Conservation (phyloP, 495 filamentous ascomycete genomes). For the Cladorrhinum samala region DNA sequence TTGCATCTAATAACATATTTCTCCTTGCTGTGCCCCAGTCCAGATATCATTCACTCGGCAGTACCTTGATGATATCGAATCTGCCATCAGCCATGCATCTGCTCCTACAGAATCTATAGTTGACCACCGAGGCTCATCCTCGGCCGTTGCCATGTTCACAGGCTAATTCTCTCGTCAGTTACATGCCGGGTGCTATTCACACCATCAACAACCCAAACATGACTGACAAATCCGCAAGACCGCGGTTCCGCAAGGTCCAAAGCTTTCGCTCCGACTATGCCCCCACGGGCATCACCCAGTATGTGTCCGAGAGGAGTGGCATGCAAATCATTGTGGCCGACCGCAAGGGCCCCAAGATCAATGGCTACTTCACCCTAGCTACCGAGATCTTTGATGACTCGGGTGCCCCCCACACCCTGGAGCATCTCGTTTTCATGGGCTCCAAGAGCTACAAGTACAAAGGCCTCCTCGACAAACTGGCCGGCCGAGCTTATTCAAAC, state of each 20-base stretch:
- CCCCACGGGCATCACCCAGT: slow-evolving; percentile 77
- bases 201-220: slow-evolving; percentile 23
- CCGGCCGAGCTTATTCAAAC: slow-evolving; percentile 82
- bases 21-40: neutral
- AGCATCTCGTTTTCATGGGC: slow-evolving; percentile 97
- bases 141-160: neutral
- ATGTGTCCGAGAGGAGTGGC: slow-evolving; percentile 71
- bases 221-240: slow-evolving; percentile 25
- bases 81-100: no score
- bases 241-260: slow-evolving; percentile 75
- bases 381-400: slow-evolving; percentile 98
- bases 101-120: no score
- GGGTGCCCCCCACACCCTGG: slow-evolving; percentile 89
- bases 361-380: slow-evolving; percentile 89
- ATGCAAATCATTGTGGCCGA: slow-evolving; percentile 92
- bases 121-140: neutral
- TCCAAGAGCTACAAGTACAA: slow-evolving; percentile 93
- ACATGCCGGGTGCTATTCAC: slow-evolving; percentile 16
- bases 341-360: slow-evolving; percentile 85
- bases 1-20: neutral
- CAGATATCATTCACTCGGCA: neutral
- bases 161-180: slow-evolving; percentile 6
- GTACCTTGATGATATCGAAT: no score
- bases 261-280: slow-evolving; percentile 86
- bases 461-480: slow-evolving; percentile 87